Evolutionary conservation across 1,139 yeast genomes (phyloP), one percentile per base, ranked within the genome.

Genomic region (Hansenula lynferdii): DNA sequence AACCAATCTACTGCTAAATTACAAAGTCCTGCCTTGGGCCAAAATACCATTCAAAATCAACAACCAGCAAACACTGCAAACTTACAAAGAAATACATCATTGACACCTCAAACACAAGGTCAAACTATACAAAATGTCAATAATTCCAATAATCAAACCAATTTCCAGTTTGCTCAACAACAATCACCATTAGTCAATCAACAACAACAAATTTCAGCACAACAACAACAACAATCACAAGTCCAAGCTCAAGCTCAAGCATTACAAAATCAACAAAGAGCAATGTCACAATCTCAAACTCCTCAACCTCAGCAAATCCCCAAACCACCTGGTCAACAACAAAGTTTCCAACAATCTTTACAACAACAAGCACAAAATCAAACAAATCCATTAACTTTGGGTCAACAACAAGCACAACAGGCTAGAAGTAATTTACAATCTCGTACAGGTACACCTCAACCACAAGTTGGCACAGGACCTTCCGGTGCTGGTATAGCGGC

Each of bases 401-500:
- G 22, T 28, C 55, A 44, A 34, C 50, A 42, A 36, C 53, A 47
- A 23, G 49, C 46, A 27, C 54, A 41, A 29, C 49, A 50, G 34
- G 24, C 41, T 30, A 41, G 52, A 33, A 44, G 37, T 16, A 31
- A 17, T 9, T 16, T 35, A 17, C 47, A 35, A 27, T 43, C 44
- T 6, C 50, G 47, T 38, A 43, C 45, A 12, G 44, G 43, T n/a
- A 48, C 57, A 9, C 47, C 50, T 31, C 45, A 45, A 31, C 40
- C 50, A 24, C 39, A 51, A 25, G 37, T 54, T 31, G 56, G 60
- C 55, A 1, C 53, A 58, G 10, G 54, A 59, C n/a, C n/a, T n/a
- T n/a, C n/a, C n/a, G 4, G 47, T 57, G 10, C 15, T 7, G 26
- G 26, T 24, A 8, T 24, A 12, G 26, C 26, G 5, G 26, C 60